phyloP scores from a whole-genome alignment of 441 rosid genomes.

The Mallotus japonicus region DNA sequence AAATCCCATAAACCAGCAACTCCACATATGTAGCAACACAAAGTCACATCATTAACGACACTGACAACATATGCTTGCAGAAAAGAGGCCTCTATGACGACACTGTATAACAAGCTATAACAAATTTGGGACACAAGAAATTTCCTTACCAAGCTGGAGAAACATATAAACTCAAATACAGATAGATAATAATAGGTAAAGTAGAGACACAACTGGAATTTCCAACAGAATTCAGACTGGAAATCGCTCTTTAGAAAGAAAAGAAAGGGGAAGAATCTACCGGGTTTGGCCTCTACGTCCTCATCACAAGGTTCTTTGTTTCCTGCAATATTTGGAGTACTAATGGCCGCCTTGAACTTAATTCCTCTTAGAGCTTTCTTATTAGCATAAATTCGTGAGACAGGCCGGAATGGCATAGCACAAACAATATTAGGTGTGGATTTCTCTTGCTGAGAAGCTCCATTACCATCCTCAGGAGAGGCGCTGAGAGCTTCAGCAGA shows the following conservation, averaged over 20 bases:
- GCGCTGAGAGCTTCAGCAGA: slow-evolving; percentile 26
- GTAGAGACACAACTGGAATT: background rate
- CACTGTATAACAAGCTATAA: background rate
- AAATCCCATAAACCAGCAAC: slow-evolving; percentile 7
- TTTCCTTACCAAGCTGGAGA: background rate
- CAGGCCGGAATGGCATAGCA: slow-evolving; percentile 11
- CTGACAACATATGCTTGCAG: background rate
- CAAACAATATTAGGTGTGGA: slow-evolving; percentile 6
- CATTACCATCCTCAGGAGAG: slow-evolving; percentile 27
- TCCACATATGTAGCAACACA: background rate
- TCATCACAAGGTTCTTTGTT: slow-evolving; percentile 13
- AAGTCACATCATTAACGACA: background rate
- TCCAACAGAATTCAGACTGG: background rate
- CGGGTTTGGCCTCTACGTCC: slow-evolving; percentile 21
- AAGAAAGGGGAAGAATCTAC: slow-evolving; percentile 15
- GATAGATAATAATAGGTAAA: background rate
- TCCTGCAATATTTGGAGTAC: background rate
- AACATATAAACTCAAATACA: background rate
- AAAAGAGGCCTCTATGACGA: background rate
- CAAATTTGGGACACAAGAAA: background rate
- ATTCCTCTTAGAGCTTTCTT: slow-evolving; percentile 14
- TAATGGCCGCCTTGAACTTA: slow-evolving; percentile 5
- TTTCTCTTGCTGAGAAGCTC: slow-evolving; percentile 29
- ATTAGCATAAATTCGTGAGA: background rate
- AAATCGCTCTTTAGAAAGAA: background rate